A percentile compares a stretch with the other conserved stretches of the same genome.
Conservation (phyloP, 2,329 filamentous ascomycete species). For the Trichoderma sp. region DNA sequence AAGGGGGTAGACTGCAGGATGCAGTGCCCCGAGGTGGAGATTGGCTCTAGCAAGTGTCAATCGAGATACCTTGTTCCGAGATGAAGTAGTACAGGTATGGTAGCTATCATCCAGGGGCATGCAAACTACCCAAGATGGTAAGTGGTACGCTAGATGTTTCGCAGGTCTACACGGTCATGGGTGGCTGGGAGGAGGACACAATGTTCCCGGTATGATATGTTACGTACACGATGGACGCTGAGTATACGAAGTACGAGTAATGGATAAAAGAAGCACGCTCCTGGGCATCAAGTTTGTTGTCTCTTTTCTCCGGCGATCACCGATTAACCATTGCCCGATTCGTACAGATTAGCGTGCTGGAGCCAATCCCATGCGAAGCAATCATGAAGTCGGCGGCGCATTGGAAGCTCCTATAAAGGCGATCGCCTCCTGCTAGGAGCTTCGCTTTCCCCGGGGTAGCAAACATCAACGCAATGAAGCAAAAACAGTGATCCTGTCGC, state of each 20-base stretch:
- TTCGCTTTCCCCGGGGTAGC: neutral
- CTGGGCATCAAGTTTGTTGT: neutral
- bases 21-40: constrained; percentile 9
- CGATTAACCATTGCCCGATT: neutral
- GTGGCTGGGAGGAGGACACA: neutral
- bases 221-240: neutral
- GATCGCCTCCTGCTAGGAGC: neutral
- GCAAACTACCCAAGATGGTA: neutral
- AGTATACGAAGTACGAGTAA: neutral
- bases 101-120: neutral
- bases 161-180: neutral
- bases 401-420: neutral
- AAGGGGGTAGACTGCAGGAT: constrained; percentile 6
- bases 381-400: neutral
- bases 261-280: neutral
- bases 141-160: neutral
- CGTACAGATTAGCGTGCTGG: neutral
- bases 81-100: neutral
- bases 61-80: neutral
- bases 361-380: neutral
- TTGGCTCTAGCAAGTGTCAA: neutral
- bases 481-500: neutral
- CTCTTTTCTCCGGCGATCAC: neutral
- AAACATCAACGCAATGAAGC: neutral
- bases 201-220: neutral